Evolutionary conservation across 2,329 filamentous ascomycete genomes (phyloP).

Genomic region (Ramularia collo-cygni): DNA sequence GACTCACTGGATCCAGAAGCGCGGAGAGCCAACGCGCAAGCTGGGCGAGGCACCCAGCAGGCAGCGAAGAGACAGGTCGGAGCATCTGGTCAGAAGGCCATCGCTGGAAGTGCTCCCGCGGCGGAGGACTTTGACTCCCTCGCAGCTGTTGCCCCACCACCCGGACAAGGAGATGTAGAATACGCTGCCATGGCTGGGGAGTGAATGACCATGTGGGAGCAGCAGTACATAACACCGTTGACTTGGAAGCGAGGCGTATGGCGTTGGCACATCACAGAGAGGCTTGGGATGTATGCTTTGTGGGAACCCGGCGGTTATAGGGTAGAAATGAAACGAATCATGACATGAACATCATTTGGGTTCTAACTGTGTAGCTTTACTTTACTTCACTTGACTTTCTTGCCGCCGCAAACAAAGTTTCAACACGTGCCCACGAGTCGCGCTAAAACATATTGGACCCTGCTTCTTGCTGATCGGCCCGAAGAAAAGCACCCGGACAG

Average conservation of each 20-base stretch:
- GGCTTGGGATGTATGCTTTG: no score
- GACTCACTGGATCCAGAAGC: conserved; percentile 88
- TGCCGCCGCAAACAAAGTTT: no score
- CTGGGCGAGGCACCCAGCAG: conserved; percentile 54
- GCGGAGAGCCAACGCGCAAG: conserved; percentile 70
- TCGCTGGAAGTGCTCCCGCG: conserved; percentile 34
- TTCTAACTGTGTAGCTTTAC: no score
- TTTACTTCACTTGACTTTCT: no score
- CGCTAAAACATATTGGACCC: no score
- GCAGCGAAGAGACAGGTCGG: conserved; percentile 13
- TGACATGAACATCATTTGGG: no score
- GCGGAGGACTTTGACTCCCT: conserved; percentile 39
- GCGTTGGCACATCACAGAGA: no score
- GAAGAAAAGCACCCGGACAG: no score
- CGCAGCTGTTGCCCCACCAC: conserved; percentile 63
- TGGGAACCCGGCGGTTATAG: no score
- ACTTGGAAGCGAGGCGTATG: background rate
- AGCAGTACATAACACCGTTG: background rate
- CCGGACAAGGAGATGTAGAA: conserved; percentile 67
- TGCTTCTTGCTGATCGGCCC: no score
- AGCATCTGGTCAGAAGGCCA: conserved; percentile 21
- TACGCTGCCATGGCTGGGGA: conserved; percentile 84
- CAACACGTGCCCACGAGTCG: no score
- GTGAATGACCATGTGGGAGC: conserved; percentile 36
- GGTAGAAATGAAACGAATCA: no score